Evolutionary conservation across 2,329 filamentous ascomycete genomes (phyloP), one percentile per base, ranked within the genome.

Genomic region (Elsinoe australis): DNA sequence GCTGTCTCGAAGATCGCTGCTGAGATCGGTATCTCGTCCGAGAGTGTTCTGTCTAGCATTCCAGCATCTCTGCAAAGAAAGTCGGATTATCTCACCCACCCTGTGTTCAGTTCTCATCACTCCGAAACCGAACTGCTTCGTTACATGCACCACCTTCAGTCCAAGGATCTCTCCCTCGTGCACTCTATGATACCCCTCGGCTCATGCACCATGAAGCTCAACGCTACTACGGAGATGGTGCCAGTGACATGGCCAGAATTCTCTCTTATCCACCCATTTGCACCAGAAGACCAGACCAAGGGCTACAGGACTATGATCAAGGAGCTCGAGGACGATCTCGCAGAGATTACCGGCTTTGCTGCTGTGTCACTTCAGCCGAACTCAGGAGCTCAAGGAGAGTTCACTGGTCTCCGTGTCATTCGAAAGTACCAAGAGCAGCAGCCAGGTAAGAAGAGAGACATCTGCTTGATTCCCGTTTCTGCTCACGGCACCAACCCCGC

Each of bases 141-240:
- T 34, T 96, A 96, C 69, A 95, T 96, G 58, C 76, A 90, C 62
- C 87, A 95, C 63, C 74, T 96, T 4, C 85, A 94, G 64, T 94
- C 88, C 44, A 95, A 94, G 71, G 90, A 96, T 63, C 71, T 96
- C 10, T 95, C 90, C 1, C 75, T 95, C 4, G 86, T 89, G 2
- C 90, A 96, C 69, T 95, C 89, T 12, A 96, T 96, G 90, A 96
- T 96, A 52, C 88, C 90, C 2, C 78, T 96, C 1, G 90, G 90
- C 15, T 95, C 90, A 1, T 96, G 90, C 73, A 96, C 90, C 10
- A 96, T 96, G 90, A 96, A 96, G 74, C 80, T 95, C 47, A 95
- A 95, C 64, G 86, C 85, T 33, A 92, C 89, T 2, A 86, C 86
- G 0, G 87, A 95, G 70, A 95, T 96, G 90, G 77, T 85, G 12